Conservation (phyloP, 1,284 basidiomycete species). For the Sanghuangporus baumii region DNA sequence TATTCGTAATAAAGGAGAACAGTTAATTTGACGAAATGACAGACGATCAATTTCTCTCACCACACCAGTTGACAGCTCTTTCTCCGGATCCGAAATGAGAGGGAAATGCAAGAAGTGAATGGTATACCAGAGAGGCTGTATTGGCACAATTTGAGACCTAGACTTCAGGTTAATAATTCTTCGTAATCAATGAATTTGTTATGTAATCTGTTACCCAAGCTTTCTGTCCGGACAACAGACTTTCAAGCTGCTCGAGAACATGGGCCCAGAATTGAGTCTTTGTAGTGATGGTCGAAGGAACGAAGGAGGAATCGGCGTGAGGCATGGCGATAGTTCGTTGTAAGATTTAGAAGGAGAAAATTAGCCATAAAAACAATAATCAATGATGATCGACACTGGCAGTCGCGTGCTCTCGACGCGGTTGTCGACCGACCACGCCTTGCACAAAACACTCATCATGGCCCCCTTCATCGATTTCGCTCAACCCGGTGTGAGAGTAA, state of each 20-base stretch:
- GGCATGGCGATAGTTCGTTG: conserved; percentile 47
- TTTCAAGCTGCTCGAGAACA: conserved; percentile 56
- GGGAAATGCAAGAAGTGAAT: conserved; percentile 63
- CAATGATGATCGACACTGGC: conserved; percentile 25
- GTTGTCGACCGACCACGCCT: conserved; percentile 6
- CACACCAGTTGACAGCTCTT: conserved; percentile 84
- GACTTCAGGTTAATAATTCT: background rate
- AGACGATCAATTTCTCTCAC: conserved; percentile 37
- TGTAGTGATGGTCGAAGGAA: conserved; percentile 61
- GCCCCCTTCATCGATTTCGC: conserved; percentile 53
- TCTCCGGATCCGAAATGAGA: conserved; percentile 58
- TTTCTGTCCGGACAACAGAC: conserved; percentile 60
- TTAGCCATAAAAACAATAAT: background rate
- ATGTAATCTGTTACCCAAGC: conserved; percentile 57
- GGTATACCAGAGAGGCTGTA: conserved; percentile 73
- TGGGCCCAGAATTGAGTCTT: conserved; percentile 77
- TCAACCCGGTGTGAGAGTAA: conserved; percentile 76
- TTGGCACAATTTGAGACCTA: conserved; percentile 86
- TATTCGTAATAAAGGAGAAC: conserved; percentile 27
- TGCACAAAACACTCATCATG: conserved; percentile 41
- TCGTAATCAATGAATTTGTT: background rate
- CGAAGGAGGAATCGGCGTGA: conserved; percentile 75
- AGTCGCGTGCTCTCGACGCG: background rate
- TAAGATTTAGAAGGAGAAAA: background rate
- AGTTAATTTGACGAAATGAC: background rate